These are phyloP conservation scores for Ascocoryne sarcoides DNA, from an alignment of 2,329 filamentous ascomycete genomes.

Conservation along the genomic window DNA sequence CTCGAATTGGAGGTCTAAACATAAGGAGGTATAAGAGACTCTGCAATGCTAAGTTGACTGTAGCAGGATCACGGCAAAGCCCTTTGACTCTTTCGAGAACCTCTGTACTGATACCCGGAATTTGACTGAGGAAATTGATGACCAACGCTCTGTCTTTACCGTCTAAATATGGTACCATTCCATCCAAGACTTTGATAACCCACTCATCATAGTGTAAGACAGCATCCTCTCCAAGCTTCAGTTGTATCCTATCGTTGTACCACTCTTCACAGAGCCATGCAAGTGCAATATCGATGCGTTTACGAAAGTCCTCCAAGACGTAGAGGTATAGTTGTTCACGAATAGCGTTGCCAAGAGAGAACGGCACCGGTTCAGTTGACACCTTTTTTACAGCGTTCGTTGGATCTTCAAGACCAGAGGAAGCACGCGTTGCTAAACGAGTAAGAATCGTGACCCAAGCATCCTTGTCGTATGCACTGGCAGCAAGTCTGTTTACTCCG, in stretches of 20 bases:
- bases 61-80: slow-evolving; percentile 57
- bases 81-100: slow-evolving; percentile 66
- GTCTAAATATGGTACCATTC: slow-evolving; percentile 85
- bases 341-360: slow-evolving; percentile 57
- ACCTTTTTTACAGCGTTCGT: slow-evolving; percentile 46
- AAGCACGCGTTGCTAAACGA: slow-evolving; percentile 72
- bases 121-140: slow-evolving; percentile 83
- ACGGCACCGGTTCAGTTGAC: slow-evolving; percentile 30
- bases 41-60: slow-evolving; percentile 53
- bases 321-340: slow-evolving; percentile 76
- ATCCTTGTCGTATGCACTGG: slow-evolving; percentile 74
- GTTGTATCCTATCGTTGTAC: slow-evolving; percentile 74
- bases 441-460: slow-evolving; percentile 86
- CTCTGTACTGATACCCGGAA: slow-evolving; percentile 66
- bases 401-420: slow-evolving; percentile 57
- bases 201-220: slow-evolving; percentile 69
- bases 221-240: slow-evolving; percentile 35
- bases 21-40: slow-evolving; percentile 59
- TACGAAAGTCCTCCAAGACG: slow-evolving; percentile 84
- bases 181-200: slow-evolving; percentile 74
- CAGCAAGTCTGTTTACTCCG: slow-evolving; percentile 78
- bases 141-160: slow-evolving; percentile 73
- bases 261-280: slow-evolving; percentile 96
- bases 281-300: slow-evolving; percentile 80
- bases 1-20: slow-evolving; percentile 56